These are phyloP conservation scores for Trifolium pratense DNA, from an alignment of 306 rosid species.

Conservation along the genomic window DNA sequence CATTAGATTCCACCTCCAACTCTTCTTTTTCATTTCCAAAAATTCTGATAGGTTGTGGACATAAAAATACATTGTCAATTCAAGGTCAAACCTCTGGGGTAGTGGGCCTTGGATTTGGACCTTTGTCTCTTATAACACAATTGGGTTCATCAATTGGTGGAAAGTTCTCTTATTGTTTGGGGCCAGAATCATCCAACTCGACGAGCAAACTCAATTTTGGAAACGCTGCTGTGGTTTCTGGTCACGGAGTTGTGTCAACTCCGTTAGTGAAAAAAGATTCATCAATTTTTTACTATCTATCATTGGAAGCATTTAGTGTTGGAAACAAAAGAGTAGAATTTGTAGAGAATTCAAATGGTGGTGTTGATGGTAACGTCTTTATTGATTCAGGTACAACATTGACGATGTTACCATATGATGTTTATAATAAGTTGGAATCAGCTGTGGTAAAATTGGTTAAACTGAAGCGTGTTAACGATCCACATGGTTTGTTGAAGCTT, in stretches of 20 bases:
- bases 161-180: constrained; percentile 66
- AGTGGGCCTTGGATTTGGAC: constrained; percentile 59
- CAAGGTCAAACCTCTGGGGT: constrained; percentile 40
- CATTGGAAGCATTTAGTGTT: constrained; percentile 31
- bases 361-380: constrained; percentile 23
- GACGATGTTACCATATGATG: constrained; percentile 25
- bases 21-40: constrained; percentile 33
- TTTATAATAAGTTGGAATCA: constrained; percentile 38
- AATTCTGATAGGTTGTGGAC: constrained; percentile 57
- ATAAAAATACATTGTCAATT: background rate
- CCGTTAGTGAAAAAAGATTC: background rate
- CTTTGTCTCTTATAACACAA: constrained; percentile 47
- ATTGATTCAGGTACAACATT: constrained; percentile 52
- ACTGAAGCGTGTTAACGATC: constrained; percentile 5
- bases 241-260: constrained; percentile 35
- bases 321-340: background rate
- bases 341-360: no score
- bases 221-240: constrained; percentile 37
- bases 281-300: background rate
- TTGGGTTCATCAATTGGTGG: constrained; percentile 37
- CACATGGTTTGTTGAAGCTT: constrained; percentile 4
- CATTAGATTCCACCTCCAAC: constrained; percentile 48
- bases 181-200: background rate
- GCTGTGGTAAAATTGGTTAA: constrained; percentile 16
- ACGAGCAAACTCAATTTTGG: constrained; percentile 43